A percentile compares a stretch with the other conserved stretches of the same genome.
These are phyloP conservation scores for Porogramme epimiltina DNA, from an alignment of 1,284 basidiomycete species.

Conservation along the genomic window DNA sequence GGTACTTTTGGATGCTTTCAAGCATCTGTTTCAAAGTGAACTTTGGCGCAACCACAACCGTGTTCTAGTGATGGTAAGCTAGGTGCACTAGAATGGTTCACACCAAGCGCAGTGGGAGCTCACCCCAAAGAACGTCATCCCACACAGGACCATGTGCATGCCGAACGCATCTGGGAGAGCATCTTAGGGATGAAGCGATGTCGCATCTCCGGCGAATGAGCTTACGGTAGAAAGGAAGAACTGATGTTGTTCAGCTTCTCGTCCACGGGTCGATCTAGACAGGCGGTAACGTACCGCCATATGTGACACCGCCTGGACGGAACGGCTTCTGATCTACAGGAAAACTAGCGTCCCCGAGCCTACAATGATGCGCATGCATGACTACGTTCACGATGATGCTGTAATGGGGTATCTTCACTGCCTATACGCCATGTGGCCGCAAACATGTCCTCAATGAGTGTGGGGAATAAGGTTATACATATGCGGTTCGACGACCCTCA, in stretches of 20 bases:
- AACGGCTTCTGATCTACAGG: constrained; percentile 37
- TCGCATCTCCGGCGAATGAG: constrained; percentile 35
- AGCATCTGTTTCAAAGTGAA: constrained; percentile 71
- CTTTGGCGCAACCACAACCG: constrained; percentile 66
- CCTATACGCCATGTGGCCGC: constrained; percentile 38
- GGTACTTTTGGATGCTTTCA: constrained; percentile 64
- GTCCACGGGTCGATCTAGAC: background rate
- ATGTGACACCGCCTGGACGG: constrained; percentile 55
- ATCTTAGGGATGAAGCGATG: constrained; percentile 34
- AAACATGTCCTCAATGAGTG: background rate
- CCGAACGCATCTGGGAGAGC: background rate
- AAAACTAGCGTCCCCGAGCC: constrained; percentile 41
- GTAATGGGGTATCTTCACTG: constrained; percentile 71
- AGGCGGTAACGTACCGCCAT: constrained; percentile 42
- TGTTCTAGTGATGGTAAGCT: constrained; percentile 7
- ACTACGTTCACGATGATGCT: constrained; percentile 66
- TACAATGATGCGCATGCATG: constrained; percentile 53
- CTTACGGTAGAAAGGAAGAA: constrained; percentile 33
- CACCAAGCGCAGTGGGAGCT: background rate
- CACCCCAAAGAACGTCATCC: background rate
- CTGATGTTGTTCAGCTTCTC: constrained; percentile 7
- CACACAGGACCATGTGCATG: background rate
- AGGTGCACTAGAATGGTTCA: background rate
- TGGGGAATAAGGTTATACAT: no score
- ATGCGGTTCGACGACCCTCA: constrained; percentile 18